These are phyloP conservation scores for Scutellaria barbata DNA, from an alignment of 257 asterid species.

Conservation along the genomic window DNA sequence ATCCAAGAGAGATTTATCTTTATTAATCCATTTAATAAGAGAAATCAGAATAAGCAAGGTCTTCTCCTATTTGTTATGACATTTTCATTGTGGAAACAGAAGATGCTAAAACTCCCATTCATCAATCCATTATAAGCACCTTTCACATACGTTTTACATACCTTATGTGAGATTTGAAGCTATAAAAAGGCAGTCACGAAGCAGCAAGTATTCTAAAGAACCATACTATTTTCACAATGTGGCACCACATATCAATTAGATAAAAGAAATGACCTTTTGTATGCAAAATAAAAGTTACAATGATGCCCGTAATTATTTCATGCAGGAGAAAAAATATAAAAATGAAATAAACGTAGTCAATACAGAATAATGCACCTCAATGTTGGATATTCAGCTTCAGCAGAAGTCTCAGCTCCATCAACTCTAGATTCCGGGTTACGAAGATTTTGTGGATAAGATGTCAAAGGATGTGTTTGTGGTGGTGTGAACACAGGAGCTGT, in stretches of 20 bases:
- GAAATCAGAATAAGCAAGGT: neutral
- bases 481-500: slow-evolving; percentile 93
- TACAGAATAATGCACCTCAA: slow-evolving; percentile 61
- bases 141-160: slow-evolving; percentile 19
- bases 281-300: neutral
- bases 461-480: slow-evolving; percentile 85
- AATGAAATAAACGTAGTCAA: slow-evolving; percentile 1
- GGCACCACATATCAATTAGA: slow-evolving; percentile 13
- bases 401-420: slow-evolving; percentile 82
- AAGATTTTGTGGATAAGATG: slow-evolving; percentile 87
- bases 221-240: neutral
- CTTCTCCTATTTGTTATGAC: slow-evolving; percentile 10
- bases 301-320: slow-evolving; percentile 2
- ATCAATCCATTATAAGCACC: slow-evolving; percentile 20
- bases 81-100: slow-evolving; percentile 12
- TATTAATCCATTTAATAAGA: slow-evolving; percentile 10
- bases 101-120: slow-evolving; percentile 19
- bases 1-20: slow-evolving; percentile 5
- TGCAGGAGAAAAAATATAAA: slow-evolving; percentile 2
- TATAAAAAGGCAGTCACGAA: slow-evolving; percentile 20
- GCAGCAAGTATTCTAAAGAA: slow-evolving; percentile 18
- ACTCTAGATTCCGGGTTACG: slow-evolving; percentile 68
- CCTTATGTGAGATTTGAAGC: slow-evolving; percentile 9
- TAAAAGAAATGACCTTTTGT: slow-evolving; percentile 1
- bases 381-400: slow-evolving; percentile 93